These are phyloP conservation scores for Conticribra guillardii DNA, from an alignment of 108 stramenopile species.

Conservation along the genomic window DNA sequence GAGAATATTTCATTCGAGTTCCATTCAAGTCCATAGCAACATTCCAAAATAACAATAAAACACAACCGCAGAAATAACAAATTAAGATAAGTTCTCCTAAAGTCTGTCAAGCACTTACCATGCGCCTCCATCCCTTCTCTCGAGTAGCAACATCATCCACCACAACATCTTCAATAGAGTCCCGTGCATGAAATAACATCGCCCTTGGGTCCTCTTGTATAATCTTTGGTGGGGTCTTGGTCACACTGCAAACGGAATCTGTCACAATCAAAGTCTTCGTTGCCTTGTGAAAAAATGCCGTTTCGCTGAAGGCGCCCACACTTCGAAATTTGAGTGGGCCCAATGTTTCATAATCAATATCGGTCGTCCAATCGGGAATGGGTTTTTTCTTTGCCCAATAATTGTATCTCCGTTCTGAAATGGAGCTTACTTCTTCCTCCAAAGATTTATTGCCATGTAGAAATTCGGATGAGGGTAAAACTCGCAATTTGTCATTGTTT, in stretches of 20 bases:
- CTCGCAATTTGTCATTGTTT: conserved; percentile 54
- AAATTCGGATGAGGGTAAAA: conserved; percentile 52
- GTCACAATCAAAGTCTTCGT: conserved; percentile 86
- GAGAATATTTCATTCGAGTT: too few relatives aligned
- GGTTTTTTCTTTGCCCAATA: conserved; percentile 51
- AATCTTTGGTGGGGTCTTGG: conserved; percentile 75
- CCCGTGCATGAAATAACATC: conserved; percentile 87
- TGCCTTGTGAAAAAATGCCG: conserved; percentile 84
- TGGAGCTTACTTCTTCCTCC: conserved; percentile 22
- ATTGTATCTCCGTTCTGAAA: conserved; percentile 15
- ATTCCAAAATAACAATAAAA: too few relatives aligned
- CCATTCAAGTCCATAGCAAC: too few relatives aligned
- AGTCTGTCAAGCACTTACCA: too few relatives aligned
- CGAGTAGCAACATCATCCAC: conserved; percentile 64
- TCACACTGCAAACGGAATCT: conserved; percentile 83
- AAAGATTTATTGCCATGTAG: conserved; percentile 37
- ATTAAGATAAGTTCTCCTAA: too few relatives aligned
- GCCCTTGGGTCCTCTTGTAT: conserved; percentile 81
- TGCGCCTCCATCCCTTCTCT: conserved; percentile 87
- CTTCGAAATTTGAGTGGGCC: conserved; percentile 83
- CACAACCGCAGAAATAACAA: too few relatives aligned
- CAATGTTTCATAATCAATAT: conserved; percentile 82
- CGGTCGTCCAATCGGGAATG: conserved; percentile 76
- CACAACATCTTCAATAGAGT: conserved; percentile 70
- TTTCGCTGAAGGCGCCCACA: conserved; percentile 88